Conservation (phyloP, 331 rosid species). For the Pyracantha coccinea region DNA sequence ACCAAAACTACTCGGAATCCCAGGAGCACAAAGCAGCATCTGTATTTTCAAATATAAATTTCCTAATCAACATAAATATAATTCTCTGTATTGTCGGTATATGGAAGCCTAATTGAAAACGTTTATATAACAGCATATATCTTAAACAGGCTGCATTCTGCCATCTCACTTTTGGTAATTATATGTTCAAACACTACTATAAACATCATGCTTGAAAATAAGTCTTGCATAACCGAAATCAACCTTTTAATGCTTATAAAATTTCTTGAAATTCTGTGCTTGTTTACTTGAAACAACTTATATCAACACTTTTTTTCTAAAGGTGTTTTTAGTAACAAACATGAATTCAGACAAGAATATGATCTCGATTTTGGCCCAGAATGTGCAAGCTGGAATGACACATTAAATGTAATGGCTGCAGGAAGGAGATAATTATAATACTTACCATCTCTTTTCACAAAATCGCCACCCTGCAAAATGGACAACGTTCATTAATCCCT, state of each 20-base stretch:
- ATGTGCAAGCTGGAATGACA: constrained; percentile 8
- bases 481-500: constrained; percentile 29
- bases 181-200: background rate
- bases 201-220: background rate
- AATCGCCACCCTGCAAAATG: constrained; percentile 88
- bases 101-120: background rate
- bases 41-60: background rate
- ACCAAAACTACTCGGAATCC: background rate
- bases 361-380: background rate
- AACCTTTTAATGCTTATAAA: background rate
- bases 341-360: background rate
- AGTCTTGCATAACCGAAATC: background rate
- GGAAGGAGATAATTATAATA: background rate
- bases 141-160: background rate
- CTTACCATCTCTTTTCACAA: constrained; percentile 84
- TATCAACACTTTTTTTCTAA: background rate
- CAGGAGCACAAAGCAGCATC: background rate
- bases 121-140: background rate
- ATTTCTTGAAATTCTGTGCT: background rate
- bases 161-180: background rate
- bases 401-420: constrained; percentile 5
- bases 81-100: background rate
- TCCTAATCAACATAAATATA: background rate
- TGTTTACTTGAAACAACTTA: background rate
- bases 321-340: too few relatives aligned